Conservation (phyloP, 192 early-diverging fungal species). For the Phycomyces blakesleeanus region DNA sequence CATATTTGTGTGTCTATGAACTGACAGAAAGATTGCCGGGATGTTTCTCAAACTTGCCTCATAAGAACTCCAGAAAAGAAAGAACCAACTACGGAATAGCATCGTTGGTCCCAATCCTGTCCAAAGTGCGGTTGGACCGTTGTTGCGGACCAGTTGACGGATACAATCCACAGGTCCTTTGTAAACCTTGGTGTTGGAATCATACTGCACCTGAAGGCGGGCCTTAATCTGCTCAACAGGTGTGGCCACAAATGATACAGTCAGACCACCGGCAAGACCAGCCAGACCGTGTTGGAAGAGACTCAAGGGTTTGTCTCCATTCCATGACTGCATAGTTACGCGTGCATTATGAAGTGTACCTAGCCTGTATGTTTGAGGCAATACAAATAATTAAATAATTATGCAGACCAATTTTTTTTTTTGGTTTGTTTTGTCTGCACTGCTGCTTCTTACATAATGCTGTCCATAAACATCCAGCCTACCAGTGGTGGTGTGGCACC, state of each 20-base stretch:
- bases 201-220: slow-evolving; percentile 72
- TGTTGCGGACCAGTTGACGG: slow-evolving; percentile 61
- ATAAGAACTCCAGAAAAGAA: slow-evolving; percentile 69
- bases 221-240: slow-evolving; percentile 76
- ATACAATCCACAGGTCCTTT: slow-evolving; percentile 85
- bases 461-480: slow-evolving; percentile 90
- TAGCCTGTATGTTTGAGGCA: slow-evolving; percentile 52
- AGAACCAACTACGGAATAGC: slow-evolving; percentile 81
- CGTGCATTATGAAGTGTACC: slow-evolving; percentile 84
- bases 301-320: slow-evolving; percentile 52
- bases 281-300: slow-evolving; percentile 71
- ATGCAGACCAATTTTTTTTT: too few species aligned
- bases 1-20: too few species aligned
- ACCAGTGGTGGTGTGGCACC: slow-evolving; percentile 89
- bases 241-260: slow-evolving; percentile 77
- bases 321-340: slow-evolving; percentile 56
- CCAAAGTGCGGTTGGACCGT: slow-evolving; percentile 80
- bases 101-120: slow-evolving; percentile 83
- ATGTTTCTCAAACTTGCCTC: slow-evolving; percentile 33
- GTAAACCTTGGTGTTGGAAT: slow-evolving; percentile 65
- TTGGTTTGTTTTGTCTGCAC: too few species aligned
- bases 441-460: slow-evolving; percentile 53
- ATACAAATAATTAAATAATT: too few species aligned
- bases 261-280: slow-evolving; percentile 68
- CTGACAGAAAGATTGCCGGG: too few species aligned